Evolutionary conservation across 2,329 filamentous ascomycete genomes (phyloP).

Genomic region (Pseudogymnoascus verrucosus): DNA sequence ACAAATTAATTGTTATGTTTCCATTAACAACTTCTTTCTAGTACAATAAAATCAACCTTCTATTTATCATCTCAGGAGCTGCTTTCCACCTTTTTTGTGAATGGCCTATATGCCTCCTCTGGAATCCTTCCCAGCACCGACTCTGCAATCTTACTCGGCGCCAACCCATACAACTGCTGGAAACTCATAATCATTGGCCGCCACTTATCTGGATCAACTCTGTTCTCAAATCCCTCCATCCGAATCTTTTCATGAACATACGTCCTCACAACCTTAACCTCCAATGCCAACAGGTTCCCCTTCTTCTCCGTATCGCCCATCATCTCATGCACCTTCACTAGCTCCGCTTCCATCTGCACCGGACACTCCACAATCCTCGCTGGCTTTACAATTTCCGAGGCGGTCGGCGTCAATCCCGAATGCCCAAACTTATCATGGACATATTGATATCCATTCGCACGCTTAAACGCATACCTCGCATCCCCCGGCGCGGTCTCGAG

Average conservation of each 20-base stretch:
- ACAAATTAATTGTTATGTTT: slow-evolving; percentile 15
- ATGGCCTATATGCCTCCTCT: slow-evolving; percentile 28
- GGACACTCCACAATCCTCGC: slow-evolving; percentile 33
- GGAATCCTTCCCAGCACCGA: slow-evolving; percentile 22
- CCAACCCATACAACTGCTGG: slow-evolving; percentile 35
- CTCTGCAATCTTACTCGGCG: slow-evolving; percentile 20
- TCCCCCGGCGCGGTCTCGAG: slow-evolving; percentile 10
- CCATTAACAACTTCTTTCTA: background rate
- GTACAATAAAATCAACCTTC: background rate
- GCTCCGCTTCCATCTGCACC: slow-evolving; percentile 36
- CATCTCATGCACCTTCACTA: slow-evolving; percentile 28
- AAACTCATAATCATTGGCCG: slow-evolving; percentile 38
- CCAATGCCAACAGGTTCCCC: slow-evolving; percentile 27
- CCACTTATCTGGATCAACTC: slow-evolving; percentile 37
- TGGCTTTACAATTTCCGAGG: slow-evolving; percentile 30
- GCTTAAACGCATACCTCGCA: slow-evolving; percentile 25
- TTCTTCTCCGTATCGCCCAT: slow-evolving; percentile 26
- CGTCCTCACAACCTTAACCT: slow-evolving; percentile 31
- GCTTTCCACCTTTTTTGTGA: slow-evolving; percentile 7
- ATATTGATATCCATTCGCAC: slow-evolving; percentile 27
- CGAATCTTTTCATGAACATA: slow-evolving; percentile 29
- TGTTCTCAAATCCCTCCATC: slow-evolving; percentile 31
- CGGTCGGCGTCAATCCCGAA: slow-evolving; percentile 26
- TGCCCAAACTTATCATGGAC: slow-evolving; percentile 33
- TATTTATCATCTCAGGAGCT: background rate